A percentile compares a stretch with the other conserved stretches of the same genome.
Conservation (phyloP, 345 rosid genomes). For the Clarkia xantiana region DNA sequence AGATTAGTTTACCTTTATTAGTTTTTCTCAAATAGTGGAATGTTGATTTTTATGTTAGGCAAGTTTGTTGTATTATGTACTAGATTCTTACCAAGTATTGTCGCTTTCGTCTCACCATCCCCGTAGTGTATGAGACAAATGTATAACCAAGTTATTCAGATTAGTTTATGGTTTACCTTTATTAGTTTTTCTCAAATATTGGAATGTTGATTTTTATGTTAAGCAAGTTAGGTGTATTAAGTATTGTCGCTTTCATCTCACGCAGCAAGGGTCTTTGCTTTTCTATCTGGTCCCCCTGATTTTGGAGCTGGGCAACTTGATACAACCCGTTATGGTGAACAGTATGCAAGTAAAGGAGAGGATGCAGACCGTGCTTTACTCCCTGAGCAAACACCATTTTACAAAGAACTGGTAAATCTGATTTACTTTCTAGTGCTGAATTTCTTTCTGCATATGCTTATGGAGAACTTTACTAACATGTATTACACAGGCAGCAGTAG, state of each 20-base stretch:
- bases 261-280: constrained; percentile 94
- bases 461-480: constrained; percentile 20
- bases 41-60: too few relatives aligned
- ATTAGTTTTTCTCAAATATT: too few relatives aligned
- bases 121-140: too few relatives aligned
- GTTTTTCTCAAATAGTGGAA: too few relatives aligned
- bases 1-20: too few relatives aligned
- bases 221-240: too few relatives aligned
- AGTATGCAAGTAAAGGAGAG: constrained; percentile 96
- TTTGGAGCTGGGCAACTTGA: constrained; percentile 96
- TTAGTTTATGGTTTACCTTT: too few relatives aligned
- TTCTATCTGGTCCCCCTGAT: constrained; percentile 98
- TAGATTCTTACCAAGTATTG: neutral
- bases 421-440: constrained; percentile 8
- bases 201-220: too few relatives aligned
- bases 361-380: constrained; percentile 98
- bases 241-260: neutral
- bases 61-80: neutral
- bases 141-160: too few relatives aligned
- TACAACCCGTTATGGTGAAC: constrained; percentile 95
- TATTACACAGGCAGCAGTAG: constrained; percentile 73
- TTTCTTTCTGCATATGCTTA: constrained; percentile 4
- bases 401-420: constrained; percentile 71
- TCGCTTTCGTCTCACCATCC: too few relatives aligned
- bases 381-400: constrained; percentile 97